Evolutionary conservation across 768 basidiomycete genomes (phyloP).

Genomic region (Serendipita indica): DNA sequence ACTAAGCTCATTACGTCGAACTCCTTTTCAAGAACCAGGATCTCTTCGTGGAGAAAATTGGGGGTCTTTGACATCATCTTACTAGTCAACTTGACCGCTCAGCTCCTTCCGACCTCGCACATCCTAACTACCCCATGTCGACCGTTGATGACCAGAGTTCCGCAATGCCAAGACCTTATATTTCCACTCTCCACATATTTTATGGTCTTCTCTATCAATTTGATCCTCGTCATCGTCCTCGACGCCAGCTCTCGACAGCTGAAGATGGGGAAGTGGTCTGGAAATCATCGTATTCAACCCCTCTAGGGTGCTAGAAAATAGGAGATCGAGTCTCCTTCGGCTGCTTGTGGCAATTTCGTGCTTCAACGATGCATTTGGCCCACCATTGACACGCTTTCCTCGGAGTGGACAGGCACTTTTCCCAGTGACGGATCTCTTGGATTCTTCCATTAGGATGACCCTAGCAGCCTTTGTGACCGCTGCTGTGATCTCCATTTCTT

Average conservation of each 20-base stretch:
- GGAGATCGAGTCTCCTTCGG: neutral
- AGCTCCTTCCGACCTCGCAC: neutral
- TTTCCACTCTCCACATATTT: neutral
- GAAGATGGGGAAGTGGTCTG: neutral
- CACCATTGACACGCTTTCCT: neutral
- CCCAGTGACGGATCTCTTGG: neutral
- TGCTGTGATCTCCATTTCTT: no score
- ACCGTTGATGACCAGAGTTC: neutral
- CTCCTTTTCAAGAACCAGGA: no score
- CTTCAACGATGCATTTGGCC: neutral
- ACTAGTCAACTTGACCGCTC: no score
- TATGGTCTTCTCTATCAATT: neutral
- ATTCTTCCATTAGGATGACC: no score
- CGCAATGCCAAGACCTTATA: slow-evolving; percentile 4
- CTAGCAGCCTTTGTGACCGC: no score
- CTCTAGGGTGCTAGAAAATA: neutral
- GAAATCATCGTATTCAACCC: neutral
- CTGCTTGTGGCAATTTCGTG: neutral
- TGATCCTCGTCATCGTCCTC: neutral
- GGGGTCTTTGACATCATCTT: no score
- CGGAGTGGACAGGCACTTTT: neutral
- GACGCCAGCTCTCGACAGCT: neutral
- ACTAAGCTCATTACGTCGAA: no score
- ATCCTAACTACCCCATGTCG: neutral
- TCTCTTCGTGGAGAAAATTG: no score